Evolutionary conservation across 208 protist species (phyloP).

Genomic region (Leishmania guyanensis): DNA sequence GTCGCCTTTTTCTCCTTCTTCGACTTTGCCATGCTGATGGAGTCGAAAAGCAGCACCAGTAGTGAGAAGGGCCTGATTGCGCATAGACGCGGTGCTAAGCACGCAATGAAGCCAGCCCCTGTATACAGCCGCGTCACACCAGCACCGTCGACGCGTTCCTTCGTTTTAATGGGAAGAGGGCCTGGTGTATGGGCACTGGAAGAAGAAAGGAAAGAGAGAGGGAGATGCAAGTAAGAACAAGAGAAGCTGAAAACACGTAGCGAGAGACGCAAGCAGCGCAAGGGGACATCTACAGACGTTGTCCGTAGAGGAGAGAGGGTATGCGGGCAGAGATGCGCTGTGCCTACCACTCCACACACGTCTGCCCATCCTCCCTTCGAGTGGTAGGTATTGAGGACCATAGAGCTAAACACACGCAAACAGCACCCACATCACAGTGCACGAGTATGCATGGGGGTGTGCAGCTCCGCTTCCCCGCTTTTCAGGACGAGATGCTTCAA

Average conservation of each 20-base stretch:
- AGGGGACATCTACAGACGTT: background rate
- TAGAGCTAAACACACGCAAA: constrained; percentile 29
- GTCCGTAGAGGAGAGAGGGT: background rate
- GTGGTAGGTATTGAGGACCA: constrained; percentile 11
- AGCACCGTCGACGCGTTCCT: background rate
- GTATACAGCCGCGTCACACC: background rate
- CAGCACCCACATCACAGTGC: background rate
- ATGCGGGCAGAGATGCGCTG: constrained; percentile 17
- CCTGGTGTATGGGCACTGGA: background rate
- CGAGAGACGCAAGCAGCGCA: background rate
- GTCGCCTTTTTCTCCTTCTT: constrained; percentile 28
- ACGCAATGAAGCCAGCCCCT: background rate
- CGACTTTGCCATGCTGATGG: constrained; percentile 11
- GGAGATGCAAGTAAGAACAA: constrained; percentile 9
- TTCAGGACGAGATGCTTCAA: background rate
- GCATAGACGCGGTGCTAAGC: background rate
- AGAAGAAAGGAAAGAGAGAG: background rate
- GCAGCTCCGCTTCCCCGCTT: background rate
- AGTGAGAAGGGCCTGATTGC: background rate
- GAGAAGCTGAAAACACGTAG: background rate
- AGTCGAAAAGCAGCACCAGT: background rate
- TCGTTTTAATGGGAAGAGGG: constrained; percentile 15
- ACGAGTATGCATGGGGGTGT: background rate
- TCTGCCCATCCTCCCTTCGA: background rate
- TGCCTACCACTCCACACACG: constrained; percentile 21